These are phyloP conservation scores for Ophiostoma sp. DNA, from an alignment of 2,329 filamentous ascomycete genomes.

Conservation along the genomic window DNA sequence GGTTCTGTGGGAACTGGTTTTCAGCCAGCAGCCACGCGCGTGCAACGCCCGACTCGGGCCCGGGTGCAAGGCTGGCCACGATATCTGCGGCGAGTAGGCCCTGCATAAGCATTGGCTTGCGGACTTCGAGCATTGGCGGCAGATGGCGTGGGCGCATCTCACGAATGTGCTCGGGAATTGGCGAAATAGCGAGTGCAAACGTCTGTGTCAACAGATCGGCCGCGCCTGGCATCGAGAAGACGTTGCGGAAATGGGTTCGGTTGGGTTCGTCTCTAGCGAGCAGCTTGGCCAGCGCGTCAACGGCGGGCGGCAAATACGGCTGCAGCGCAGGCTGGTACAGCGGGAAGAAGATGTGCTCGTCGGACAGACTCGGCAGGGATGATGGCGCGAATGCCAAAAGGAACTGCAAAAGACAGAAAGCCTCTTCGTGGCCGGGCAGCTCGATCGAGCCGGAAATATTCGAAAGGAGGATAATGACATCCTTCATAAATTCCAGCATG, in stretches of 20 bases:
- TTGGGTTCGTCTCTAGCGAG: constrained; percentile 93
- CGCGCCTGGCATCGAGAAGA: constrained; percentile 67
- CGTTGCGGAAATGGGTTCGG: constrained; percentile 71
- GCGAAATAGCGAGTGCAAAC: constrained; percentile 80
- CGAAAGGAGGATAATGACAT: constrained; percentile 80
- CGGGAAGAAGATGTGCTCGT: constrained; percentile 66
- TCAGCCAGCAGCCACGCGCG: constrained; percentile 75
- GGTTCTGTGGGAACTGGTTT: constrained; percentile 75
- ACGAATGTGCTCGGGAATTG: constrained; percentile 63
- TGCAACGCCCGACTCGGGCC: constrained; percentile 64
- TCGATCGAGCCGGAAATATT: constrained; percentile 79
- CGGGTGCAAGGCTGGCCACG: constrained; percentile 63
- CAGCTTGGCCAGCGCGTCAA: constrained; percentile 87
- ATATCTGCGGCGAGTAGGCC: constrained; percentile 88
- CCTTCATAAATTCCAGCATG: constrained; percentile 95
- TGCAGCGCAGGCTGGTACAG: constrained; percentile 76
- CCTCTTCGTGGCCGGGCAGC: constrained; percentile 80
- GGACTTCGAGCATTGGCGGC: constrained; percentile 66
- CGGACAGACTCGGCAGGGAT: constrained; percentile 57
- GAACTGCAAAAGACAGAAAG: constrained; percentile 79
- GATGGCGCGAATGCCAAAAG: constrained; percentile 82
- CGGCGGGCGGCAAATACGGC: constrained; percentile 80
- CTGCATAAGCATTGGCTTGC: constrained; percentile 88
- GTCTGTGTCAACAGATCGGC: constrained; percentile 76
- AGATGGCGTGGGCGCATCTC: constrained; percentile 52